phyloP scores from a whole-genome alignment of 331 rosid genomes.

The Pyracantha coccinea region DNA sequence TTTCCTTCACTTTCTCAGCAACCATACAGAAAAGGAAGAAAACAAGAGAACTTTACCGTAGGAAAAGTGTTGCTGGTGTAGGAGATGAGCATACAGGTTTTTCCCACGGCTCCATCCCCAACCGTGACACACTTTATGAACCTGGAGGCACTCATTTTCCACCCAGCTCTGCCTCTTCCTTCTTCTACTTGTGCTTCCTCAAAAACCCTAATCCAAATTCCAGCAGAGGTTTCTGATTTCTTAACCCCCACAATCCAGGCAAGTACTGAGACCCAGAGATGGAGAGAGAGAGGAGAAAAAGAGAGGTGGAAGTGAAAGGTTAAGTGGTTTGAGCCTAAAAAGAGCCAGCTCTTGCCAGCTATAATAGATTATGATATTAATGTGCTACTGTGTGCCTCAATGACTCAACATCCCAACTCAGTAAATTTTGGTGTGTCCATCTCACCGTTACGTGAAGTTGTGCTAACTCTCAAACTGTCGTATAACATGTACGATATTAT shows the following conservation, averaged over 20 bases:
- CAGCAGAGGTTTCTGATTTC: conserved; percentile 4
- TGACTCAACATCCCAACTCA: neutral
- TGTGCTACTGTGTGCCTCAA: neutral
- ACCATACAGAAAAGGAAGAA: conserved; percentile 12
- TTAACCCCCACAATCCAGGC: conserved; percentile 21
- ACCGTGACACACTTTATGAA: conserved; percentile 96
- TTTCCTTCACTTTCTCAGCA: conserved; percentile 1
- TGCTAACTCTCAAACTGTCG: no score
- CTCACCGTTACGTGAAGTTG: neutral
- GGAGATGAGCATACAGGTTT: conserved; percentile 98
- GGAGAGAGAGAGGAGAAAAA: neutral
- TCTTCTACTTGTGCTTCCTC: conserved; percentile 6
- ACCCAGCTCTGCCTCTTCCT: neutral
- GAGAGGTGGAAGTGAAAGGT: neutral
- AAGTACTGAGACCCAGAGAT: conserved; percentile 3
- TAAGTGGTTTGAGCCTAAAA: conserved; percentile 22
- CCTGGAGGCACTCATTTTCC: conserved; percentile 87
- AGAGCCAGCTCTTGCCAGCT: conserved; percentile 81
- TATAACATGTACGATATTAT: no score
- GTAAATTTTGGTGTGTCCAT: neutral
- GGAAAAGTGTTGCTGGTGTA: conserved; percentile 99
- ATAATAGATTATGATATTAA: conserved; percentile 7
- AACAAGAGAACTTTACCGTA: conserved; percentile 35
- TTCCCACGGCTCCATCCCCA: conserved; percentile 96
- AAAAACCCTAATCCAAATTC: conserved; percentile 28